Conservation (phyloP, 2,329 filamentous ascomycete species). For the Phialophora macrospora region DNA sequence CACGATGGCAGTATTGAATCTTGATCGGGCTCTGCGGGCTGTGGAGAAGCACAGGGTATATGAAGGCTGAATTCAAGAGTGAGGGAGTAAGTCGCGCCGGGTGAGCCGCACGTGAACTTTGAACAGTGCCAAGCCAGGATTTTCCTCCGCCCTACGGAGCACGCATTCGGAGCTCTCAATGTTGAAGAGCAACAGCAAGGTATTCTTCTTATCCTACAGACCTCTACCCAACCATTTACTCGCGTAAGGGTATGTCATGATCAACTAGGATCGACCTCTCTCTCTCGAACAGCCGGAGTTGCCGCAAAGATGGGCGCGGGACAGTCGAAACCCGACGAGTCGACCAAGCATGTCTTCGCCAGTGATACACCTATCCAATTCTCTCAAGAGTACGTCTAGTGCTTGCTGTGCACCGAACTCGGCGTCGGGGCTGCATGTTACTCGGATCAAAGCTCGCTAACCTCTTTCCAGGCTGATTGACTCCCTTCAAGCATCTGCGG, state of each 20-base stretch:
- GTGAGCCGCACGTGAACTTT: background rate
- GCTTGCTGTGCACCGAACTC: background rate
- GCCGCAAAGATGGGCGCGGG: constrained; percentile 61
- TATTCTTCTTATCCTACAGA: background rate
- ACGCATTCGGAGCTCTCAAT: constrained; percentile 7
- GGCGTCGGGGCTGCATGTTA: background rate
- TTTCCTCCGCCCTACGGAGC: constrained; percentile 1
- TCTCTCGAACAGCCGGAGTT: background rate
- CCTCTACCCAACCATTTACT: constrained; percentile 13
- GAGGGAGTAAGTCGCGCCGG: too few species aligned
- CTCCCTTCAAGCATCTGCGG: constrained; percentile 78
- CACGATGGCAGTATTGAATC: too few species aligned
- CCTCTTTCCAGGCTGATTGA: constrained; percentile 64
- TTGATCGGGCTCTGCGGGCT: too few species aligned
- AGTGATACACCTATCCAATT: constrained; percentile 54
- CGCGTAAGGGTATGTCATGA: constrained; percentile 12
- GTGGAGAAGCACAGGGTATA: too few species aligned
- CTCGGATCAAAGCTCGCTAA: constrained; percentile 48
- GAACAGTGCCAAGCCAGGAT: background rate
- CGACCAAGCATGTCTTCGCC: constrained; percentile 65
- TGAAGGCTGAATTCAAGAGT: too few species aligned
- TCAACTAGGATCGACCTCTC: background rate
- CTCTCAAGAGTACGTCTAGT: constrained; percentile 44
- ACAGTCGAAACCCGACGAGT: constrained; percentile 63
- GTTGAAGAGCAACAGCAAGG: constrained; percentile 3